Evolutionary conservation across 306 rosid species (phyloP).

Genomic region (Ormosia emarginata): DNA sequence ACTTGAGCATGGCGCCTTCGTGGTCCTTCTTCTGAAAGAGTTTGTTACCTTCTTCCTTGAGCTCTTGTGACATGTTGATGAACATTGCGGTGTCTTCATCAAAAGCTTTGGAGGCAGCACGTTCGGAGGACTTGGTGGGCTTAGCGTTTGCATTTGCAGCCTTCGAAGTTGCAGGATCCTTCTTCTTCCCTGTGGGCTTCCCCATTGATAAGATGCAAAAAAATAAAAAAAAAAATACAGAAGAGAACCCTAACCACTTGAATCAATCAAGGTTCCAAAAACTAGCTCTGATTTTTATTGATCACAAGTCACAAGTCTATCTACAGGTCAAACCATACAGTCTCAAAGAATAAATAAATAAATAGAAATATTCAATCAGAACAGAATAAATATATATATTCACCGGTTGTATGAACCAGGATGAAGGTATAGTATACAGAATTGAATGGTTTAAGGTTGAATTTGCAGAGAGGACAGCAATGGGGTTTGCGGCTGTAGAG

Average conservation of each 20-base stretch:
- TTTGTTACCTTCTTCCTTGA: constrained; percentile 73
- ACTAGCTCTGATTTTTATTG: constrained; percentile 8
- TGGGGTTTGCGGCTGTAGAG: neutral
- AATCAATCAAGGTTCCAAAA: neutral
- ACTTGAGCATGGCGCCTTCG: constrained; percentile 81
- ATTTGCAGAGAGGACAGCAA: neutral
- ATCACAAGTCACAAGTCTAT: neutral
- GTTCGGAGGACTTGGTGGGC: constrained; percentile 26
- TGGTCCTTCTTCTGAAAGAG: constrained; percentile 68
- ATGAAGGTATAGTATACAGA: no score
- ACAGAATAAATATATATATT: no score
- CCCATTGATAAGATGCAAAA: no score
- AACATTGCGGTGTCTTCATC: constrained; percentile 86
- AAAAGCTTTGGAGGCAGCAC: constrained; percentile 42
- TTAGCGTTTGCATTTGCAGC: constrained; percentile 23
- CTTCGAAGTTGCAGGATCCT: constrained; percentile 30
- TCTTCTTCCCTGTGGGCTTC: constrained; percentile 74
- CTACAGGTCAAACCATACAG: neutral
- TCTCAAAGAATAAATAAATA: no score
- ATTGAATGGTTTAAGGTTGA: neutral
- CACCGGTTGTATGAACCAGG: no score
- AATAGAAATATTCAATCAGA: no score
- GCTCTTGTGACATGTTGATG: constrained; percentile 85
- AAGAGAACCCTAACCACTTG: neutral
- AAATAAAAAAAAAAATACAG: no score